Evolutionary conservation across 2,329 filamentous ascomycete species (phyloP).

Genomic region (Xylariaceae sp.): DNA sequence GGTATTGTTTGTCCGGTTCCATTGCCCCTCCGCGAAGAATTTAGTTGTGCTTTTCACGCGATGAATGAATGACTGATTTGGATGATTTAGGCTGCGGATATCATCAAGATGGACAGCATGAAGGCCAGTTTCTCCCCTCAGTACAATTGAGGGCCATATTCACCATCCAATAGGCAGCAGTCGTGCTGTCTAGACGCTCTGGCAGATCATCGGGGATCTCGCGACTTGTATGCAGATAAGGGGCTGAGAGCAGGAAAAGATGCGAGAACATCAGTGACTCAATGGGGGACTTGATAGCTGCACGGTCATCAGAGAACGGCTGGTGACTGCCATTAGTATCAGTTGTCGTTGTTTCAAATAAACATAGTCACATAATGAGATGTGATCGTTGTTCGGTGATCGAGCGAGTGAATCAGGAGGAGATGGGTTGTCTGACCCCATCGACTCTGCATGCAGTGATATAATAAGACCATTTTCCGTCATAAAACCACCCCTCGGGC

Average conservation of each 20-base stretch:
- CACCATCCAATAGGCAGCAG: not conserved
- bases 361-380: not conserved
- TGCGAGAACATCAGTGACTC: not conserved
- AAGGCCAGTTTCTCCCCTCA: not conserved
- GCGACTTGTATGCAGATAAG: not conserved
- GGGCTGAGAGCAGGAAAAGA: not conserved
- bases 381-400: not conserved
- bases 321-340: not conserved
- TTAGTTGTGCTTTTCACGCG: not conserved
- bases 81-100: slow-evolving; percentile 38
- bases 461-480: not conserved
- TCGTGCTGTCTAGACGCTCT: not conserved
- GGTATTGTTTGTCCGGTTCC: slow-evolving; percentile 27
- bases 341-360: not conserved
- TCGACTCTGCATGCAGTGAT: not conserved
- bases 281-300: not conserved
- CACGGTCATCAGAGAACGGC: not conserved
- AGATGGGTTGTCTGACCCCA: not conserved
- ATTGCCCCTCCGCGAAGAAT: not conserved
- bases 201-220: not conserved
- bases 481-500: not conserved
- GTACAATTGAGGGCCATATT: not conserved
- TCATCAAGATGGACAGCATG: slow-evolving; percentile 36
- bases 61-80: slow-evolving; percentile 7
- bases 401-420: not conserved